phyloP scores from a whole-genome alignment of 768 basidiomycete species.

The Kwoniella bestiolae region DNA sequence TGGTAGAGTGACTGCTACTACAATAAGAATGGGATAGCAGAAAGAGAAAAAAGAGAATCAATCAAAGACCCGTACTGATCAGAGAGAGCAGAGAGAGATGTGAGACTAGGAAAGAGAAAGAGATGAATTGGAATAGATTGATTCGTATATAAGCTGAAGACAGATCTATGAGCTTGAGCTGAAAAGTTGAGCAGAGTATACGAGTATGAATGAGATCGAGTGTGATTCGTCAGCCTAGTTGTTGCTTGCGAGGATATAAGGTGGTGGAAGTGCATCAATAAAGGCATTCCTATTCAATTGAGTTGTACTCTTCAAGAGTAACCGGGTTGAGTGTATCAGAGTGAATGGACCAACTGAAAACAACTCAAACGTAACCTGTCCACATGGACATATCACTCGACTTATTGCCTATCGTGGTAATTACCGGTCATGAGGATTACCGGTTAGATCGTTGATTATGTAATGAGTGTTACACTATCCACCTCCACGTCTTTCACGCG shows the following conservation, averaged over 20 bases:
- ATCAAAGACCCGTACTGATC: background rate
- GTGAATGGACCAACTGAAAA: slow-evolving; percentile 2
- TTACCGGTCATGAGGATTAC: slow-evolving; percentile 1
- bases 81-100: background rate
- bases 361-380: background rate
- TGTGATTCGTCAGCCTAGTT: background rate
- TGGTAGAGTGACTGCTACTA: too few species aligned
- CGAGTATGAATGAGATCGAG: background rate
- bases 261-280: background rate
- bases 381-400: background rate
- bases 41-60: background rate
- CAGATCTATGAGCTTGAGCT: too few species aligned
- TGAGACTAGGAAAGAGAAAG: background rate
- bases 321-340: background rate
- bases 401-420: slow-evolving; percentile 17
- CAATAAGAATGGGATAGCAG: background rate
- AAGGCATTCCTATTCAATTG: background rate
- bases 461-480: background rate
- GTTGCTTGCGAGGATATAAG: background rate
- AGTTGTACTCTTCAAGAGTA: background rate
- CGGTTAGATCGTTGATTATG: slow-evolving; percentile 1
- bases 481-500: slow-evolving; percentile 6
- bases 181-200: too few species aligned
- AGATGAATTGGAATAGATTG: background rate
- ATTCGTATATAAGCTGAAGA: too few species aligned